Percentiles rank a stretch among this genome's conserved stretches.
These are phyloP conservation scores for Clarireedia hainanense DNA, from an alignment of 2,329 filamentous ascomycete genomes.

Conservation along the genomic window DNA sequence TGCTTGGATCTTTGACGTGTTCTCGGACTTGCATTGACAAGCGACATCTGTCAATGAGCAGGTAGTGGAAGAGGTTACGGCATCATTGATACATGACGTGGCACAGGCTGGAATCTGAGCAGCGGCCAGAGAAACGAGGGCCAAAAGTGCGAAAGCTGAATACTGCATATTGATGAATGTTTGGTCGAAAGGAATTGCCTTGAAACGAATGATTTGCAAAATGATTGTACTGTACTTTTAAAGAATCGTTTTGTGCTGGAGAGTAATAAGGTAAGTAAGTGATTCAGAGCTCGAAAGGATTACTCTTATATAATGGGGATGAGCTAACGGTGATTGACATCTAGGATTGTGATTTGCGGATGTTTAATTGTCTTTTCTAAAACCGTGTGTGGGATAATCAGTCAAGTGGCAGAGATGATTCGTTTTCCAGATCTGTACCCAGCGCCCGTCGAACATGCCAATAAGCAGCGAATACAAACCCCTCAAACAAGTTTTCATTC, in stretches of 20 bases:
- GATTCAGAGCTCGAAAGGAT: neutral
- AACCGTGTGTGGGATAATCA: neutral
- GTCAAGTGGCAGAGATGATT: neutral
- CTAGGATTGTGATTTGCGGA: neutral
- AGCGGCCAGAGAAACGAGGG: neutral
- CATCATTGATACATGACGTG: conserved; percentile 1
- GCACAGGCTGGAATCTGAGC: conserved; percentile 9
- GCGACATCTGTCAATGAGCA: conserved; percentile 3
- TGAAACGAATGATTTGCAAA: conserved; percentile 8
- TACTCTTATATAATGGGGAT: conserved; percentile 1
- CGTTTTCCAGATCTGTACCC: neutral
- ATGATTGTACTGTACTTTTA: neutral
- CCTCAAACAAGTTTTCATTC: neutral
- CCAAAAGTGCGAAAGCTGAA: conserved; percentile 3
- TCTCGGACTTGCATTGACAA: conserved; percentile 3
- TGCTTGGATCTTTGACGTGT: neutral
- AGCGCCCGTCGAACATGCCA: neutral
- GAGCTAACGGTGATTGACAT: neutral
- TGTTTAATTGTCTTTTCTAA: neutral
- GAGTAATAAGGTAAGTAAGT: neutral
- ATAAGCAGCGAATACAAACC: neutral
- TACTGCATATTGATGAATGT: conserved; percentile 4
- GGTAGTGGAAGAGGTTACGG: neutral
- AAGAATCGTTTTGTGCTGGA: neutral
- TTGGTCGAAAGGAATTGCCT: conserved; percentile 2